Conservation (phyloP, 305 asterid genomes). For the Salvia sclarea region DNA sequence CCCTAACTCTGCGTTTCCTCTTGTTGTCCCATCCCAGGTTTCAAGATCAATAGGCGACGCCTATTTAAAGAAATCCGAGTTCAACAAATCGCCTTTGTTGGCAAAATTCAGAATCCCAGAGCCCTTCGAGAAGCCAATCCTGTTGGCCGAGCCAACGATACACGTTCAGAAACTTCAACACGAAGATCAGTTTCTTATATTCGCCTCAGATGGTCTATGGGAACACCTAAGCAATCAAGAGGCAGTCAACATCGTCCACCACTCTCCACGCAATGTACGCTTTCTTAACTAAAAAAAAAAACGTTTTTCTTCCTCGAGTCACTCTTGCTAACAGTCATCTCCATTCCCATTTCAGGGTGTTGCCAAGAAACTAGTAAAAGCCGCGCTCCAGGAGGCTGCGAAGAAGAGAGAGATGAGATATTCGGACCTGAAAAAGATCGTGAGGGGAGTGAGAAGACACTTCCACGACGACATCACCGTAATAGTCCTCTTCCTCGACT, state of each 20-base stretch:
- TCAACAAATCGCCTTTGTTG: slow-evolving; percentile 63
- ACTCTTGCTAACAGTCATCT: not conserved
- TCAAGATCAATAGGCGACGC: slow-evolving; percentile 86
- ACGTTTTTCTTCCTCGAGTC: not conserved
- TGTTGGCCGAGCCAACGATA: slow-evolving; percentile 68
- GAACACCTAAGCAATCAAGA: slow-evolving; percentile 78
- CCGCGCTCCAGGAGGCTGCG: slow-evolving; percentile 84
- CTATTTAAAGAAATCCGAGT: slow-evolving; percentile 68
- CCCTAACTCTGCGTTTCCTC: slow-evolving; percentile 2
- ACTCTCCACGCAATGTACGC: slow-evolving; percentile 54
- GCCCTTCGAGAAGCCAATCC: slow-evolving; percentile 61
- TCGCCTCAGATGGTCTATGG: slow-evolving; percentile 87
- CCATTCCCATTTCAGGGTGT: slow-evolving; percentile 56
- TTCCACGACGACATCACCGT: slow-evolving; percentile 91
- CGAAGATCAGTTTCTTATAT: slow-evolving; percentile 69
- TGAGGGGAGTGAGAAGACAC: slow-evolving; percentile 81
- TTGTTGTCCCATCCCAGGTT: slow-evolving; percentile 42
- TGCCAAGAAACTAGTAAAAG: slow-evolving; percentile 72
- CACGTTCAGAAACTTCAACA: slow-evolving; percentile 56
- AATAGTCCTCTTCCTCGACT: slow-evolving; percentile 66
- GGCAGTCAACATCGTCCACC: slow-evolving; percentile 68
- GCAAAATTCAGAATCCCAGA: slow-evolving; percentile 62
- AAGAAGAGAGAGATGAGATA: slow-evolving; percentile 95
- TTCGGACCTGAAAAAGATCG: slow-evolving; percentile 72
- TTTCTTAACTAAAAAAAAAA: not conserved